Evolutionary conservation across 2,329 filamentous ascomycete species (phyloP).

Genomic region (Hypoxylon sp.): DNA sequence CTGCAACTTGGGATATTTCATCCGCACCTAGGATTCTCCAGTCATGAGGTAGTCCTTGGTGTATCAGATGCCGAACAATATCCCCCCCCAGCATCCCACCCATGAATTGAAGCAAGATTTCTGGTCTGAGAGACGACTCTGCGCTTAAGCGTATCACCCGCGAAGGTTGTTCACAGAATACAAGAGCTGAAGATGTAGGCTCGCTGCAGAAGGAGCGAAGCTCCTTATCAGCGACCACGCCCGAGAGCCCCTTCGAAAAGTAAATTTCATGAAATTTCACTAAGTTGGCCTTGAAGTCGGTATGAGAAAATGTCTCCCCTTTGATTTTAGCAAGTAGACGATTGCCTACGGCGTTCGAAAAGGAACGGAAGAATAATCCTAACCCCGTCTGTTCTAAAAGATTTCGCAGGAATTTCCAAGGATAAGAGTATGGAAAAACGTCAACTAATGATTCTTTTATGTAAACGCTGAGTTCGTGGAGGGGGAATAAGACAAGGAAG

Average conservation of each 20-base stretch:
- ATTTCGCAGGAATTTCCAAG: slow-evolving; percentile 1
- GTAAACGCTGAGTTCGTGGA: slow-evolving; percentile 8
- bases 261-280: neutral
- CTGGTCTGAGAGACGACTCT: slow-evolving; percentile 7
- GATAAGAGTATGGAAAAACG: neutral
- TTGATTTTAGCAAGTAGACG: slow-evolving; percentile 8
- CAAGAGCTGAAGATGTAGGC: slow-evolving; percentile 2
- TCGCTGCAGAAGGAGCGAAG: neutral
- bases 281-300: neutral
- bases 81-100: neutral
- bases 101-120: neutral
- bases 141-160: neutral
- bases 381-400: slow-evolving; percentile 21
- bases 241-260: neutral
- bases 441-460: neutral
- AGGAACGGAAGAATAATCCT: slow-evolving; percentile 10
- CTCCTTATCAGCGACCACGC: neutral
- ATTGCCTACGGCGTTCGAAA: slow-evolving; percentile 9
- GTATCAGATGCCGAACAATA: slow-evolving; percentile 15
- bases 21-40: slow-evolving; percentile 10
- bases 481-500: slow-evolving; percentile 25
- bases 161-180: neutral
- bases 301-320: neutral
- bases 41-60: slow-evolving; percentile 1
- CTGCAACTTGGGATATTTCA: slow-evolving; percentile 3